phyloP scores from a whole-genome alignment of 2,329 filamentous ascomycete species.

The Colletotrichum sp. region DNA sequence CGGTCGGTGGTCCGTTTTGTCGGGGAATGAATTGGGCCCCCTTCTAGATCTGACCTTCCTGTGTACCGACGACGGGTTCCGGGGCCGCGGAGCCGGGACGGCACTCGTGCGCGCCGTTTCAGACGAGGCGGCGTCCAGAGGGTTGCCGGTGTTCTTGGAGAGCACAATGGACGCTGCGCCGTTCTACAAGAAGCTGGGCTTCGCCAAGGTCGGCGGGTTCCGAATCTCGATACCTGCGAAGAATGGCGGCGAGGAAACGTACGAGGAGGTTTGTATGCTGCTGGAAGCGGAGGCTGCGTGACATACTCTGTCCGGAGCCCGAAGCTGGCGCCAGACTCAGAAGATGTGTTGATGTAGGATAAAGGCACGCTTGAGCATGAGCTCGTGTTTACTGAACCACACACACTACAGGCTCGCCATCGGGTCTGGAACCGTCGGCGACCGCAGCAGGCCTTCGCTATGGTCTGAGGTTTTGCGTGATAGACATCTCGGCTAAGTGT shows the following conservation, averaged over 20 bases:
- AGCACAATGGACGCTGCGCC: conserved; percentile 41
- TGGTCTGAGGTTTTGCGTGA: not conserved
- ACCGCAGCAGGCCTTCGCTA: not conserved
- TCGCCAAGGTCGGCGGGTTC: conserved; percentile 33
- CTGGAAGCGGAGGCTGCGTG: not conserved
- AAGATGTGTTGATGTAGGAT: not conserved
- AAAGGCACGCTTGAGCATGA: not conserved
- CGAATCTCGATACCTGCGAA: conserved; percentile 37
- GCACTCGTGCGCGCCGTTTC: conserved; percentile 36
- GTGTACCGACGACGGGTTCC: conserved; percentile 39
- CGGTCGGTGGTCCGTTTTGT: not conserved
- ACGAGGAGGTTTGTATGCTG: not conserved
- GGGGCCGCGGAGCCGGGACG: conserved; percentile 39
- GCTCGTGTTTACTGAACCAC: not conserved
- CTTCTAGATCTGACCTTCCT: conserved; percentile 42
- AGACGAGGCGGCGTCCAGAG: conserved; percentile 33
- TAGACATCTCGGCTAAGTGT: not conserved
- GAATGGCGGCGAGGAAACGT: conserved; percentile 19
- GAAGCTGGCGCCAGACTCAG: not conserved
- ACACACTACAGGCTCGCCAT: not conserved
- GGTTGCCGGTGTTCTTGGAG: conserved; percentile 40
- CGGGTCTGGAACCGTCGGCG: not conserved
- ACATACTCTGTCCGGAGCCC: not conserved
- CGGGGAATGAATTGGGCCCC: not conserved
- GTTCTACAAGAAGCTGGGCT: conserved; percentile 43